Evolutionary conservation across 306 rosid species (phyloP).

Genomic region (Begonia fuchsioides): DNA sequence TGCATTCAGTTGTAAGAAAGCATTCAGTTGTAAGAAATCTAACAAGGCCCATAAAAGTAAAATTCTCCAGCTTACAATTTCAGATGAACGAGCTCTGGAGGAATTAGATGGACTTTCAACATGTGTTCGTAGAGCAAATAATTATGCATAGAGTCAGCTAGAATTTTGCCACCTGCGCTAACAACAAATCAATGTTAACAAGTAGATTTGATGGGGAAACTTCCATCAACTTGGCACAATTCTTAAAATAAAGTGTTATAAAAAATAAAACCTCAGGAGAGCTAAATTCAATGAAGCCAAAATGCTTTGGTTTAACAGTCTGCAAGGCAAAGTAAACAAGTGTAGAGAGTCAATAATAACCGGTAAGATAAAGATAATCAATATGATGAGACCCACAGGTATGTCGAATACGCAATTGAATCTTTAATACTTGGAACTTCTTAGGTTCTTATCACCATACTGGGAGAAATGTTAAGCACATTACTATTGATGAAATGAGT

Average conservation of each 20-base stretch:
- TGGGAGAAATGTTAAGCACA: background rate
- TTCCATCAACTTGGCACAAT: background rate
- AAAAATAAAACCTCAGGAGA: constrained; percentile 54
- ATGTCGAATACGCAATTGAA: too few species aligned
- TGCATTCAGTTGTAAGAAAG: too few species aligned
- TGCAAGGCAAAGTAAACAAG: constrained; percentile 9
- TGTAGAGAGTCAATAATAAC: background rate
- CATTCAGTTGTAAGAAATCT: background rate
- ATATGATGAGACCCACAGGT: too few species aligned
- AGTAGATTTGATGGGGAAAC: background rate
- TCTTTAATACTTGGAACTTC: too few species aligned
- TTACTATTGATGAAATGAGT: too few species aligned
- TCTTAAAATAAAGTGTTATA: background rate
- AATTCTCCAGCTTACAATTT: constrained; percentile 37
- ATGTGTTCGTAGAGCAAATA: constrained; percentile 68
- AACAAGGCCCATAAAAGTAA: background rate
- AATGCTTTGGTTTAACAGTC: constrained; percentile 76
- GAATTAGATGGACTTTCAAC: constrained; percentile 52
- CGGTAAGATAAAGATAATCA: background rate
- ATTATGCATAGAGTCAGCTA: constrained; percentile 84
- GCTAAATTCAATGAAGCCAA: constrained; percentile 67
- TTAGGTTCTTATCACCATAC: too few species aligned
- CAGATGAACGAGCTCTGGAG: constrained; percentile 60
- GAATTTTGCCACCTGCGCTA: constrained; percentile 72
- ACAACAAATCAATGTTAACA: constrained; percentile 5